Conservation (phyloP, 202 grass and related monocot species). For the Bolboschoenoplectus hybrid region DNA sequence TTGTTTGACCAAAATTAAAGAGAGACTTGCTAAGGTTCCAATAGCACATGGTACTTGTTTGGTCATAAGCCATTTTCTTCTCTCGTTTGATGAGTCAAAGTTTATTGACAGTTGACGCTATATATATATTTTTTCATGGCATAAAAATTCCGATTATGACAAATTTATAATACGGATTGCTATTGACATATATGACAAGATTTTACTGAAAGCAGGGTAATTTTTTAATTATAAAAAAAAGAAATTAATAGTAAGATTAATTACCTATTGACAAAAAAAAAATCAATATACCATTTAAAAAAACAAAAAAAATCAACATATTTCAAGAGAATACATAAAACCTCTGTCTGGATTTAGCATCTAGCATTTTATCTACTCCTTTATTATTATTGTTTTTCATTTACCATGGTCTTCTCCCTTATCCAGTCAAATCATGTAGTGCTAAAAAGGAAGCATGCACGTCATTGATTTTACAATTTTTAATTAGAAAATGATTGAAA, state of each 20-base stretch:
- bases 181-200: neutral
- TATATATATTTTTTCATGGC: neutral
- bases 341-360: neutral
- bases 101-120: neutral
- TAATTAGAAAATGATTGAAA: no score
- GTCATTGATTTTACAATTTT: neutral
- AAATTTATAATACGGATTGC: neutral
- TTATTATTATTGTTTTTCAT: neutral
- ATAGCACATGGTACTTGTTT: neutral
- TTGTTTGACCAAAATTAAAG: slow-evolving; percentile 30
- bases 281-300: no score
- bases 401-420: neutral
- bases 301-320: no score
- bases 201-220: neutral
- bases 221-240: neutral
- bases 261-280: no score
- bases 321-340: no score
- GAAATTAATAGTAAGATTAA: no score
- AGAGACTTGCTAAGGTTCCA: neutral
- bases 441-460: slow-evolving; percentile 26
- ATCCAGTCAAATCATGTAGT: neutral
- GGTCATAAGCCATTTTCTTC: neutral
- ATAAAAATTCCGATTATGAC: neutral
- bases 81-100: neutral
- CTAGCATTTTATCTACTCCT: neutral